phyloP scores from a whole-genome alignment of 257 asterid genomes.

The Cordia subcordata region DNA sequence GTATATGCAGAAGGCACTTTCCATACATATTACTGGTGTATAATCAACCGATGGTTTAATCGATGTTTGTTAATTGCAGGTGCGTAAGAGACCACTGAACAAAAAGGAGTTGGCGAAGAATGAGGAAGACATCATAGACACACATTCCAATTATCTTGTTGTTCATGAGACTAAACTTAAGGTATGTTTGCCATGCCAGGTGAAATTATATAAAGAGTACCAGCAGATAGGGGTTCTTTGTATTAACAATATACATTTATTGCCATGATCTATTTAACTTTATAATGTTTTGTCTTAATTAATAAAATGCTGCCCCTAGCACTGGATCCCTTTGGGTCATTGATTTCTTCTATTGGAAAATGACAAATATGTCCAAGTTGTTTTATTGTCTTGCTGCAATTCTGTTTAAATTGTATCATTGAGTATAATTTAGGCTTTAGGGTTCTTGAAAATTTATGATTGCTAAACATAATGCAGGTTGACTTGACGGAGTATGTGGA shows the following conservation, averaged over 20 bases:
- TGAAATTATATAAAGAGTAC: background rate
- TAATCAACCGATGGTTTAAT: background rate
- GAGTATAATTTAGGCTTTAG: background rate
- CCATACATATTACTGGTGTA: background rate
- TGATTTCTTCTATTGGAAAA: too few relatives aligned
- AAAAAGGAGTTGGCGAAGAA: slow-evolving; percentile 80
- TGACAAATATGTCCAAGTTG: too few relatives aligned
- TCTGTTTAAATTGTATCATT: background rate
- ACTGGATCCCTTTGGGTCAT: too few relatives aligned
- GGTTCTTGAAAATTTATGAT: slow-evolving; percentile 11
- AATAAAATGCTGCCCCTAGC: too few relatives aligned
- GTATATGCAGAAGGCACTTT: background rate
- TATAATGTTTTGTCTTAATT: background rate
- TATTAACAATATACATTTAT: background rate
- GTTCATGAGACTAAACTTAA: slow-evolving; percentile 94
- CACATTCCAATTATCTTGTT: slow-evolving; percentile 54
- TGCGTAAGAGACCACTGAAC: slow-evolving; percentile 87
- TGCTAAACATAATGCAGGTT: slow-evolving; percentile 50
- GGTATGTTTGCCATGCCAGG: slow-evolving; percentile 30
- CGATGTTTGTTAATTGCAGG: slow-evolving; percentile 46
- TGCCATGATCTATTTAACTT: background rate
- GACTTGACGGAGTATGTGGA: slow-evolving; percentile 93
- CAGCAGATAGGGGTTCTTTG: background rate
- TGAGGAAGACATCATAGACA: slow-evolving; percentile 88
- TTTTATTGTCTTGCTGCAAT: background rate